Evolutionary conservation across 2,329 filamentous ascomycete genomes (phyloP), one percentile per base, ranked within the genome.

Genomic region (Stromatinia cepivora): DNA sequence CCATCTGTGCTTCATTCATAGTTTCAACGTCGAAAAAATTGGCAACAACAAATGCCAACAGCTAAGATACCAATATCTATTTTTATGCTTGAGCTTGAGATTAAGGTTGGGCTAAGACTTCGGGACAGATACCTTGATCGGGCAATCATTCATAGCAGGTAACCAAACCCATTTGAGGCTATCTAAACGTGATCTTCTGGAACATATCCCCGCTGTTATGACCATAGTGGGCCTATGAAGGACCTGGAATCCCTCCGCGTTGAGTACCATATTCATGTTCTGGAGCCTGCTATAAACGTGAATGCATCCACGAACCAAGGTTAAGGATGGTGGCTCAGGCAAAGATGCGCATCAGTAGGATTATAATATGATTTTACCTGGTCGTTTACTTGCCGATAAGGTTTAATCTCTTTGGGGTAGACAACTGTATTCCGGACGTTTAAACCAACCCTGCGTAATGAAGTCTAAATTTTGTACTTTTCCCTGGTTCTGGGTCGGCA

Each of bases 301-400:
- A 25, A 52, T 52, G 11, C 10, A 52, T n/a, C 48, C 17, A 28
- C n/a, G 28, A 39, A 11, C n/a, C 57, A 59, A 59, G 57, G 39
- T 45, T 45, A 59, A 28, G 42, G 25, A 45, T 45, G 36, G 36
- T 25, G 36, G 57, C 36, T 59, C 36, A 59, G 42, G 36, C 57
- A 28, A 59, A 59, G 36, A 28, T 59, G 36, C n/a, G 57, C 15
- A 45, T 45, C 57, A 25, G 36, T 11, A 59, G 57, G 57, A 59
- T 59, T 59, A 28, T 59, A 36, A 59, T 45, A 59, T 20, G 15
- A 25, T 31, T 59, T 36, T 59, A 31, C 39, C 39, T 45, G 39
- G 36, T 25, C 36, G 45, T 59, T 25, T 45, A 59, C n/a, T 31
- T 20, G 15, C 39, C 25, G n/a, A 59, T 20, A 17, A 28, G 36